Percentiles rank a stretch among this genome's conserved stretches.
These are phyloP conservation scores for Brasilioporus rufonigricans DNA, from an alignment of 768 basidiomycete species.

Conservation along the genomic window DNA sequence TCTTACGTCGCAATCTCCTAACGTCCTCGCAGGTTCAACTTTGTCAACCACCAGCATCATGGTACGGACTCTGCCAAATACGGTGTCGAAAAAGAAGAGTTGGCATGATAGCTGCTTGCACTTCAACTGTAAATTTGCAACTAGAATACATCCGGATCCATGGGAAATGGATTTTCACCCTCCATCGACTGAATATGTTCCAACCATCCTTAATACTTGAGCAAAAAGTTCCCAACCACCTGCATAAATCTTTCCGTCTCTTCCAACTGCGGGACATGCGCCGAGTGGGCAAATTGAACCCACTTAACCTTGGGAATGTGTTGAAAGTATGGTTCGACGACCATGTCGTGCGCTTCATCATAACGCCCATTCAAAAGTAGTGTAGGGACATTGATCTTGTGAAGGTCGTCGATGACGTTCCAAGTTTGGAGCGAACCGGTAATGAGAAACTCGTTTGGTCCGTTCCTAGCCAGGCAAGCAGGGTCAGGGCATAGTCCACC, in stretches of 20 bases:
- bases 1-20: not conserved
- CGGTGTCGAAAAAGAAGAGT: constrained; percentile 36
- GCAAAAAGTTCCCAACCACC: constrained; percentile 32
- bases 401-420: constrained; percentile 33
- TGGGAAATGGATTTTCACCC: not conserved
- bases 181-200: not conserved
- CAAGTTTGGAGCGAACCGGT: constrained; percentile 34
- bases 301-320: constrained; percentile 34
- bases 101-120: constrained; percentile 17
- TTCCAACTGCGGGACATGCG: constrained; percentile 37
- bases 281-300: constrained; percentile 37
- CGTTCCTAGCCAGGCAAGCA: constrained; percentile 30
- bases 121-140: constrained; percentile 7
- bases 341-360: constrained; percentile 35
- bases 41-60: constrained; percentile 88
- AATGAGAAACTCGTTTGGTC: constrained; percentile 39
- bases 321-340: constrained; percentile 34
- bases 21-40: constrained; percentile 74
- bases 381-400: constrained; percentile 34
- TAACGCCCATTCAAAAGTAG: constrained; percentile 37
- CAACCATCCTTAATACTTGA: constrained; percentile 5
- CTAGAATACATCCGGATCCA: not conserved
- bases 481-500: not conserved
- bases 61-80: constrained; percentile 87
- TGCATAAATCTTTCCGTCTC: constrained; percentile 37